Evolutionary conservation across 192 early-diverging fungal species (phyloP).

Genomic region (Phycomyces nitens): DNA sequence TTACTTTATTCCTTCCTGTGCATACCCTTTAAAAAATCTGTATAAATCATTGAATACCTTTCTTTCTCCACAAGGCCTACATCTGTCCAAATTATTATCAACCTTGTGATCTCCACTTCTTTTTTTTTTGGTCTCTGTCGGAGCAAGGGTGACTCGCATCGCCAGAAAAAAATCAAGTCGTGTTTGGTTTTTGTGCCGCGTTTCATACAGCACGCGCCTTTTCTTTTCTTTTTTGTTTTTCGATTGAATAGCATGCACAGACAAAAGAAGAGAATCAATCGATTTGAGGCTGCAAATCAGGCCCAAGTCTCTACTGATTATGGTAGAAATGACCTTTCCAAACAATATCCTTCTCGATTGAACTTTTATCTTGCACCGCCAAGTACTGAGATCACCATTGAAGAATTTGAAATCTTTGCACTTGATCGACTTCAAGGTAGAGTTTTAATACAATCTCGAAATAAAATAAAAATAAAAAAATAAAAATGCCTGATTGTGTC

Average conservation of each 20-base stretch:
- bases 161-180: neutral
- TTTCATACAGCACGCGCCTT: neutral
- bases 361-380: slow-evolving; percentile 72
- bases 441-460: too few species aligned
- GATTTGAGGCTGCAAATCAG: neutral
- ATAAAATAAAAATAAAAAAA: neutral
- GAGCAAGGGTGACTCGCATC: neutral
- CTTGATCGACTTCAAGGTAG: slow-evolving; percentile 71
- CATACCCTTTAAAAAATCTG: too few species aligned
- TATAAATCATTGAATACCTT: too few species aligned
- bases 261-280: neutral
- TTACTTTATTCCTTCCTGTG: too few species aligned
- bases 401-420: slow-evolving; percentile 71
- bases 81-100: too few species aligned
- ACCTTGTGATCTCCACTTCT: too few species aligned
- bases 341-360: slow-evolving; percentile 45
- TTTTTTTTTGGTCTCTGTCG: neutral
- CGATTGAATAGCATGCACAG: neutral
- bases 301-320: neutral
- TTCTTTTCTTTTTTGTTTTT: neutral
- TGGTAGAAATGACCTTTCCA: neutral
- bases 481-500: neutral
- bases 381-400: slow-evolving; percentile 57
- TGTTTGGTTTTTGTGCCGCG: neutral
- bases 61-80: too few species aligned